These are phyloP conservation scores for Stagonosporopsis tanaceti DNA, from an alignment of 2,329 filamentous ascomycete species.

Conservation along the genomic window DNA sequence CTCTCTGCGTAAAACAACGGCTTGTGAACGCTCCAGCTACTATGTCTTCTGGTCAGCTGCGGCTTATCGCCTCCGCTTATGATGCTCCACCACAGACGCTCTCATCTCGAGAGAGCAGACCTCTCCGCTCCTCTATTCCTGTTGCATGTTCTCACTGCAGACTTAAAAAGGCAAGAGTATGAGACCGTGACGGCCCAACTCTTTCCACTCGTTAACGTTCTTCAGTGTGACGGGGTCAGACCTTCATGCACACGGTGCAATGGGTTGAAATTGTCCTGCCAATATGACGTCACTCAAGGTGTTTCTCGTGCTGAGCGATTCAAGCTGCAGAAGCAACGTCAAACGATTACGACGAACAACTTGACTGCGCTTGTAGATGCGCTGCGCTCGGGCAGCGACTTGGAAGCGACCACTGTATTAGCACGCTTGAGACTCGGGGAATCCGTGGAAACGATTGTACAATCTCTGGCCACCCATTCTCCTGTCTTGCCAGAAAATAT, in stretches of 20 bases:
- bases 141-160: neutral
- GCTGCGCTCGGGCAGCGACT: neutral
- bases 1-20: neutral
- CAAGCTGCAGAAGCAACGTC: neutral
- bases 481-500: neutral
- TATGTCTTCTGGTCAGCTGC: neutral
- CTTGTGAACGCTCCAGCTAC: neutral
- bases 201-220: neutral
- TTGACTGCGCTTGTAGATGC: neutral
- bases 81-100: neutral
- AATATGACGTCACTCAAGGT: neutral
- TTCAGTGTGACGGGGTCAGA: neutral
- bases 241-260: neutral
- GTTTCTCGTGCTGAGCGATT: conserved; percentile 1
- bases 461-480: neutral
- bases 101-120: neutral
- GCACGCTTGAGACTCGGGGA: conserved; percentile 6
- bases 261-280: neutral
- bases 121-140: neutral
- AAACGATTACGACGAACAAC: neutral
- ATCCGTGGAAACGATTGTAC: neutral
- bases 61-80: neutral
- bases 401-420: neutral
- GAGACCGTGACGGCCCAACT: too few species aligned
- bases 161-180: neutral